These are phyloP conservation scores for Coelastrella sp. DNA, from an alignment of 139 green algal genomes.

Conservation along the genomic window DNA sequence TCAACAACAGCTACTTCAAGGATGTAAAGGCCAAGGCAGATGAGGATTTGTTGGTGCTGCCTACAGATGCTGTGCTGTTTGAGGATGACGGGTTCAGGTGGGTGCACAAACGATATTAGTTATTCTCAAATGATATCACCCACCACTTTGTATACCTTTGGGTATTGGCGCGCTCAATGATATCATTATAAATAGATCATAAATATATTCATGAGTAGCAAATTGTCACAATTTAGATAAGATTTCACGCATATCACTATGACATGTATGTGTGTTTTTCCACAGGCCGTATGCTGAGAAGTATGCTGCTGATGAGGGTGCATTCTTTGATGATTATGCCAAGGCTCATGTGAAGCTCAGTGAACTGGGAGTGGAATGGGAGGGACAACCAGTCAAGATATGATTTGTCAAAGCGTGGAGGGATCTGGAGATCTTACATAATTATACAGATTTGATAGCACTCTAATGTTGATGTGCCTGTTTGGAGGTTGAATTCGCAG, in stretches of 20 bases:
- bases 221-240: no score
- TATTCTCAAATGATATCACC: no score
- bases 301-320: constrained; percentile 85
- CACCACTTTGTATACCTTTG: no score
- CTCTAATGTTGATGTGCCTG: no score
- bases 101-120: no score
- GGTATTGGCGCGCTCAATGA: no score
- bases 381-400: constrained; percentile 47
- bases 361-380: constrained; percentile 88
- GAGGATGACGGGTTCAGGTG: constrained; percentile 90
- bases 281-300: constrained; percentile 87
- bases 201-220: no score
- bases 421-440: no score
- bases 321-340: constrained; percentile 75
- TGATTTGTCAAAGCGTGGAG: not conserved
- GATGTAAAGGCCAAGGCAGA: constrained; percentile 80
- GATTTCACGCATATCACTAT: no score
- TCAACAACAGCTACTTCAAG: constrained; percentile 78
- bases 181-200: no score
- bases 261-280: not conserved
- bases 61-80: constrained; percentile 89
- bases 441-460: no score
- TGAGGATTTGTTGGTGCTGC: constrained; percentile 89
- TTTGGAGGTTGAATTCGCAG: no score
- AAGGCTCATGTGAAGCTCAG: constrained; percentile 85